Evolutionary conservation across 345 rosid species (phyloP).

Genomic region (Acer negundo): DNA sequence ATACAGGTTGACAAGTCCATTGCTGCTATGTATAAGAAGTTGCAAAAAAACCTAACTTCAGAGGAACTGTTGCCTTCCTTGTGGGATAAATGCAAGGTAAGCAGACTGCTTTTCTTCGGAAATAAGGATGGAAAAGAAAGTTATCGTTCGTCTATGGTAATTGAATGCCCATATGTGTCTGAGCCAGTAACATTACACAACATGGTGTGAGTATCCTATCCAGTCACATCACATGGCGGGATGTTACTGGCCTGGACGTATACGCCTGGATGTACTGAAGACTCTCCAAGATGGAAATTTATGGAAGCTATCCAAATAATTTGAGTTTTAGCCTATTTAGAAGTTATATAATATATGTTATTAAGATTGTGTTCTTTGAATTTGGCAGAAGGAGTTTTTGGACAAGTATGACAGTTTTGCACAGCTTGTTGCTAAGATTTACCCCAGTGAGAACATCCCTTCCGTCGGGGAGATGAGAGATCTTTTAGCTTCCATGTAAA

Average conservation of each 20-base stretch:
- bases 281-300: neutral
- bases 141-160: neutral
- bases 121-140: neutral
- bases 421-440: constrained; percentile 85
- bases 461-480: constrained; percentile 82
- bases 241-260: neutral
- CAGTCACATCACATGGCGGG: neutral
- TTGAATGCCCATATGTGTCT: neutral
- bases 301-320: neutral
- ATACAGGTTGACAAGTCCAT: constrained; percentile 87
- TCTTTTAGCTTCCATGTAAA: constrained; percentile 78
- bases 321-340: neutral
- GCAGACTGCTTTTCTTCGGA: constrained; percentile 3
- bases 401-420: constrained; percentile 95
- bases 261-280: neutral
- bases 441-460: constrained; percentile 73
- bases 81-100: constrained; percentile 99
- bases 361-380: neutral
- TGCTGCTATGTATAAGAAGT: constrained; percentile 83
- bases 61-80: constrained; percentile 90
- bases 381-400: constrained; percentile 84
- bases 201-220: neutral
- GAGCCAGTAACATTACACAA: neutral
- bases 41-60: constrained; percentile 93
- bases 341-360: neutral